Evolutionary conservation across 2,329 filamentous ascomycete genomes (phyloP).

Genomic region (Aspergillus chevalieri): DNA sequence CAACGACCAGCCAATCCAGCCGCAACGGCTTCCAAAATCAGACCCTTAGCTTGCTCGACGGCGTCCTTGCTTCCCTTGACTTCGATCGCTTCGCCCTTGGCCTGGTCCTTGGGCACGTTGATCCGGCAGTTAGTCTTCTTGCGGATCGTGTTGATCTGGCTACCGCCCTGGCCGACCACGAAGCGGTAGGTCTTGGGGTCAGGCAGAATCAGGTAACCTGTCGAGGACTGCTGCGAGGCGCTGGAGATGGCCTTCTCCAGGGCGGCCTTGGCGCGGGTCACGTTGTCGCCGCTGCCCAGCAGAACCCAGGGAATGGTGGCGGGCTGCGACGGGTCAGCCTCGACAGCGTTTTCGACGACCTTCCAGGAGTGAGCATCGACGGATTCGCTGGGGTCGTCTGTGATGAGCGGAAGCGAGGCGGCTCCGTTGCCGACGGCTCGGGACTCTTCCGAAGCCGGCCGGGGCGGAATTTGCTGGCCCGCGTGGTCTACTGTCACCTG

Average conservation of each 20-base stretch:
- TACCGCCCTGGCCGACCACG: constrained; percentile 82
- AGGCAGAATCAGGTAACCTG: constrained; percentile 81
- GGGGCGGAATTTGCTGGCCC: constrained; percentile 68
- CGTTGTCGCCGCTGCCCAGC: constrained; percentile 67
- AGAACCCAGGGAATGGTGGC: constrained; percentile 71
- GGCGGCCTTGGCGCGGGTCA: constrained; percentile 72
- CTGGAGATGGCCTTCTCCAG: constrained; percentile 67
- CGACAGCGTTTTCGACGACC: constrained; percentile 53
- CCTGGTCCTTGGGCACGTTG: constrained; percentile 79
- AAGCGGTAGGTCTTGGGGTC: constrained; percentile 85
- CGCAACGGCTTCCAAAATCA: constrained; percentile 78
- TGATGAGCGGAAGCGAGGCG: constrained; percentile 75
- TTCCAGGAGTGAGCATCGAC: constrained; percentile 76
- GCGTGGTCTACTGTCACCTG: constrained; percentile 89
- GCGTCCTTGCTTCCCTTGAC: constrained; percentile 73
- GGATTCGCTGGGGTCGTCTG: constrained; percentile 65
- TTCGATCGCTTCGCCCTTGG: constrained; percentile 75
- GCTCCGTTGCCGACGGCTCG: constrained; percentile 53
- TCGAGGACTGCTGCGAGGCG: constrained; percentile 48
- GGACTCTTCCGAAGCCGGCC: constrained; percentile 49
- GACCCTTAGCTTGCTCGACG: constrained; percentile 77
- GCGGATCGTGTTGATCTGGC: constrained; percentile 87
- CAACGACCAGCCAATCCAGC: constrained; percentile 25
- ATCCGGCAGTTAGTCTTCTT: constrained; percentile 91
- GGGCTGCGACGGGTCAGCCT: constrained; percentile 23